Conservation (phyloP, 1,284 basidiomycete genomes). For the Cutaneotrichosporon sp. region DNA sequence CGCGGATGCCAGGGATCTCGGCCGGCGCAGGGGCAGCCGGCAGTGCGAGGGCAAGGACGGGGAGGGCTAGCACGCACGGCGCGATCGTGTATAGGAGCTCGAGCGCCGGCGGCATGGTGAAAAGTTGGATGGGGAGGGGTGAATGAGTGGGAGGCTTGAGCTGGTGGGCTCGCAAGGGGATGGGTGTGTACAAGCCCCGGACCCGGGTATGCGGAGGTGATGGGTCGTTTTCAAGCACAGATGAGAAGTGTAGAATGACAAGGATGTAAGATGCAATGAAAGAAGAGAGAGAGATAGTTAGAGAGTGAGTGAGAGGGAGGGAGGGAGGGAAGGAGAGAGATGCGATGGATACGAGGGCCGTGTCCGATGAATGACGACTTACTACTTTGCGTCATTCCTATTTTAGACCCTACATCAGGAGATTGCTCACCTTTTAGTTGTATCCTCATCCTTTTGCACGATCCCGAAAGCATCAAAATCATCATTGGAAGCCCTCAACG, state of each 20-base stretch:
- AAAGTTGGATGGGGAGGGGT: background rate
- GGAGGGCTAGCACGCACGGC: conserved; percentile 39
- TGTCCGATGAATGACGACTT: background rate
- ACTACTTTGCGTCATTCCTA: background rate
- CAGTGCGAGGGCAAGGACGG: conserved; percentile 31
- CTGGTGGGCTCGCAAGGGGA: background rate
- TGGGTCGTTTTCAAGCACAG: background rate
- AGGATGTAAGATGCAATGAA: no score
- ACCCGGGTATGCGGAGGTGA: background rate
- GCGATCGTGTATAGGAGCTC: conserved; percentile 22
- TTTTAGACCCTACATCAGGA: background rate
- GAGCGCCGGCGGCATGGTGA: conserved; percentile 24
- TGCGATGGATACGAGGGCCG: background rate
- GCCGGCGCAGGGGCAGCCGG: conserved; percentile 10
- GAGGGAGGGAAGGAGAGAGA: background rate
- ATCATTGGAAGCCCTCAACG: background rate
- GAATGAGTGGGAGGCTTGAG: background rate
- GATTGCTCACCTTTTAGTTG: background rate
- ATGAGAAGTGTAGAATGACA: background rate
- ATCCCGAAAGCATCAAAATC: background rate
- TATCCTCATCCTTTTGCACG: background rate
- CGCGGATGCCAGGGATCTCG: conserved; percentile 36
- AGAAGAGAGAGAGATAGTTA: background rate
- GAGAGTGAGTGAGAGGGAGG: background rate
- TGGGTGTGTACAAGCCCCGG: background rate